These are phyloP conservation scores for Auricularia heimuer DNA, from an alignment of 768 basidiomycete genomes.

Conservation along the genomic window DNA sequence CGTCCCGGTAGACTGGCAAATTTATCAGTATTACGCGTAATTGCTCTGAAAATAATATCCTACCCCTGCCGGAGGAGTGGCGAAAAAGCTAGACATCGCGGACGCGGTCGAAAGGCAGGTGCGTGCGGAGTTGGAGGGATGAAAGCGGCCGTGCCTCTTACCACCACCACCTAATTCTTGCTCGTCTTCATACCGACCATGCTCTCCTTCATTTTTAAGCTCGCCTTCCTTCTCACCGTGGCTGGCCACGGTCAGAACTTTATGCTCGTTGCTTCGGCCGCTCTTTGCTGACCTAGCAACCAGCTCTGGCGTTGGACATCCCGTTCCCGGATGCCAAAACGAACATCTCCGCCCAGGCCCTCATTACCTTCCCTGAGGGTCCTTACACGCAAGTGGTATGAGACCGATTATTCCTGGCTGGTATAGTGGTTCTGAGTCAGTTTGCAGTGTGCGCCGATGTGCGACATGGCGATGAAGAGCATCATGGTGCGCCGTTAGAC, in stretches of 20 bases:
- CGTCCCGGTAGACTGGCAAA: too few species aligned
- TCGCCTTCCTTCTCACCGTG: conserved; percentile 33
- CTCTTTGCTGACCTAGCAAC: conserved; percentile 4
- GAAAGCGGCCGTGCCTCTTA: not conserved
- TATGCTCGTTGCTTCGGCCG: not conserved
- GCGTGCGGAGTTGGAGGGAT: not conserved
- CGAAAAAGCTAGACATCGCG: not conserved
- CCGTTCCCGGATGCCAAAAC: conserved; percentile 27
- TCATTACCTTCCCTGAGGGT: conserved; percentile 32
- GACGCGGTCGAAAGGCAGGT: not conserved
- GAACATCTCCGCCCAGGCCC: conserved; percentile 31
- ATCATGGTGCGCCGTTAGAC: not conserved
- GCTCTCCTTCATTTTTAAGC: conserved; percentile 15
- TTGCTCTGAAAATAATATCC: not conserved
- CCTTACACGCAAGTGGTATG: conserved; percentile 22
- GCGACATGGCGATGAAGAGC: conserved; percentile 17
- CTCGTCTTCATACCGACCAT: conserved; percentile 15
- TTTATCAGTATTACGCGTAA: not conserved
- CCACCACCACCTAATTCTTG: conserved; percentile 11
- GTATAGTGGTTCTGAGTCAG: not conserved
- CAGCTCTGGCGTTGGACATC: conserved; percentile 41
- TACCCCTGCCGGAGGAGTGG: not conserved
- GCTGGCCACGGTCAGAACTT: conserved; percentile 48
- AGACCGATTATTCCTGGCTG: not conserved
- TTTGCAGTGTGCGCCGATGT: conserved; percentile 27